Evolutionary conservation across 805 yeast genomes (phyloP).

Genomic region (Candida namnaoensis): DNA sequence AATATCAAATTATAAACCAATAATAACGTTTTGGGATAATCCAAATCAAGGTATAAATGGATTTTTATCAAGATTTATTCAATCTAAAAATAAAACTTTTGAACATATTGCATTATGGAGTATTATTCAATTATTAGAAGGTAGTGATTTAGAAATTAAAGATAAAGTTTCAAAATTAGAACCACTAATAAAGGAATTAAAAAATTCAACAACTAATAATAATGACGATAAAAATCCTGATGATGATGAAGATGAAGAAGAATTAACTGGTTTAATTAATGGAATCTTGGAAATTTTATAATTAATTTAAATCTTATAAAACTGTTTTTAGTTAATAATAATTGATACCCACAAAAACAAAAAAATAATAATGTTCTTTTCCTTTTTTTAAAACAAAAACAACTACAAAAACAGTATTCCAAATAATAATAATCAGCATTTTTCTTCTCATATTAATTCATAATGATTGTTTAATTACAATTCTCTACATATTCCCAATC

Average conservation of each 20-base stretch:
- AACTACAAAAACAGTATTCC: too few species aligned
- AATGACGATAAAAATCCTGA: not conserved
- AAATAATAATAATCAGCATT: too few species aligned
- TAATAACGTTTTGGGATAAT: slow-evolving; percentile 66
- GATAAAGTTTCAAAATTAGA: not conserved
- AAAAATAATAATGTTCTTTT: too few species aligned
- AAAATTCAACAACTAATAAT: too few species aligned
- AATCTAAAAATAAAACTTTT: slow-evolving; percentile 82
- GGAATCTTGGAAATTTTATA: not conserved
- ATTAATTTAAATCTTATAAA: too few species aligned
- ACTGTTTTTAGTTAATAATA: too few species aligned
- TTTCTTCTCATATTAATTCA: too few species aligned
- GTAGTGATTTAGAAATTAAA: slow-evolving; percentile 57
- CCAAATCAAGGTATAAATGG: slow-evolving; percentile 84
- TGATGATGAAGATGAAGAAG: not conserved
- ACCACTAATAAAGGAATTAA: slow-evolving; percentile 16
- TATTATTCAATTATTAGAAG: slow-evolving; percentile 82
- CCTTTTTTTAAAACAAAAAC: too few species aligned
- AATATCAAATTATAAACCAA: slow-evolving; percentile 73
- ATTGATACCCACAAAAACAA: too few species aligned
- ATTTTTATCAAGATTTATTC: slow-evolving; percentile 72
- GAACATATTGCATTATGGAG: slow-evolving; percentile 99
- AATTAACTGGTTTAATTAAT: not conserved
- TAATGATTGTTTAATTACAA: too few species aligned
- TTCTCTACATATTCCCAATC: too few species aligned